These are phyloP conservation scores for Mycena venus DNA, from an alignment of 768 basidiomycete species.

Conservation along the genomic window DNA sequence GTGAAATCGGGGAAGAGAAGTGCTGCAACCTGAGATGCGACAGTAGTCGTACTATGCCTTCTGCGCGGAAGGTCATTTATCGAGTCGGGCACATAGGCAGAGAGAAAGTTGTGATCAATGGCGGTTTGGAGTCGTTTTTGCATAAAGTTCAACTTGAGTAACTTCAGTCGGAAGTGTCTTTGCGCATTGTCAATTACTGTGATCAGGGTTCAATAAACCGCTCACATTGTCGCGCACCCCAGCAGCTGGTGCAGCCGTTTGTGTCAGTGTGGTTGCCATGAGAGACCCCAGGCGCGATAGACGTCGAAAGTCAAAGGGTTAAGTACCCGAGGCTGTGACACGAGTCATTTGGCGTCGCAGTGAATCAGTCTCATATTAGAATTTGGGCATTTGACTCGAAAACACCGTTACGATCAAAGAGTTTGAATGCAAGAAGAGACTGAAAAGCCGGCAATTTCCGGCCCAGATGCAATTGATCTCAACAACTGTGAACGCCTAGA, in stretches of 20 bases:
- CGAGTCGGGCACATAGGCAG: constrained; percentile 17
- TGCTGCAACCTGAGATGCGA: constrained; percentile 3
- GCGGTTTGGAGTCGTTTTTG: constrained; percentile 4
- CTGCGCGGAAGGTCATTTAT: constrained; percentile 20
- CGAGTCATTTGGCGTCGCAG: neutral
- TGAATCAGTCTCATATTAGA: neutral
- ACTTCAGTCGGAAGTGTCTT: no score
- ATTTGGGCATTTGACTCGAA: neutral
- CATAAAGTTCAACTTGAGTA: neutral
- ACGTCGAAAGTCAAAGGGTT: neutral
- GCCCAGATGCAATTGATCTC: no score
- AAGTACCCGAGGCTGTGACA: neutral
- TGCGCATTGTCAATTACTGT: no score
- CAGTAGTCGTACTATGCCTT: neutral
- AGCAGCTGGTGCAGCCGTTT: neutral
- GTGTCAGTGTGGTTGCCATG: neutral
- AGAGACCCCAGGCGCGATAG: neutral
- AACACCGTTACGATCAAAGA: no score
- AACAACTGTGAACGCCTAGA: no score
- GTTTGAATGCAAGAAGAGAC: no score
- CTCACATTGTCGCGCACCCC: neutral
- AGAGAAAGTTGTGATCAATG: constrained; percentile 8
- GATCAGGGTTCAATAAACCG: no score
- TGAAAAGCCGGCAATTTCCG: no score
- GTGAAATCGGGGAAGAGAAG: constrained; percentile 23